These are phyloP conservation scores for Platanus orientalis DNA, from an alignment of 164 flowering plant genomes.

Conservation along the genomic window DNA sequence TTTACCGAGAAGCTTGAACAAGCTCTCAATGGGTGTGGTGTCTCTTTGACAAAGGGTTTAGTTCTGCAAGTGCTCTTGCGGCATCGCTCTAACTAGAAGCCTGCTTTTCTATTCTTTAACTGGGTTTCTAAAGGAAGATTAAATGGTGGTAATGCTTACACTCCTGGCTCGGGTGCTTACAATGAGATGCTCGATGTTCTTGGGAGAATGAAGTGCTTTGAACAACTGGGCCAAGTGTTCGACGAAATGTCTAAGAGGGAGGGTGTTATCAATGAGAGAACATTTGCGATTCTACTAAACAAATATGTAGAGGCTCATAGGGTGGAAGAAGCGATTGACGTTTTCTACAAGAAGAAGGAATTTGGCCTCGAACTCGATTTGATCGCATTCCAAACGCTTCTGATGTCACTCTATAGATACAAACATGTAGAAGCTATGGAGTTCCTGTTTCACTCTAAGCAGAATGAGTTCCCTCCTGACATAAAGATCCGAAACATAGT, in stretches of 20 bases:
- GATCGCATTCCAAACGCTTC: conserved; percentile 63
- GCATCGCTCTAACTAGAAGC: conserved; percentile 66
- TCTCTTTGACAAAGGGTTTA: conserved; percentile 45
- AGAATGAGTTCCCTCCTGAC: conserved; percentile 42
- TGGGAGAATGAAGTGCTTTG: conserved; percentile 59
- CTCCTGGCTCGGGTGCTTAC: conserved; percentile 35
- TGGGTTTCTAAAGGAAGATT: conserved; percentile 40
- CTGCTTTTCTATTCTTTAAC: conserved; percentile 58
- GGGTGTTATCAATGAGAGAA: conserved; percentile 43
- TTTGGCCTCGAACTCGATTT: conserved; percentile 52
- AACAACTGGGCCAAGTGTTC: conserved; percentile 52
- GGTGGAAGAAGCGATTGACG: conserved; percentile 56
- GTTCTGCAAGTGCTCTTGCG: conserved; percentile 60
- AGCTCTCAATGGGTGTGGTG: conserved; percentile 35
- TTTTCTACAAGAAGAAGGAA: conserved; percentile 50
- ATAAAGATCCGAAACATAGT: conserved; percentile 70
- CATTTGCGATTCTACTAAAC: conserved; percentile 48
- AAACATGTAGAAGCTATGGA: conserved; percentile 88
- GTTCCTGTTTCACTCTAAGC: conserved; percentile 44
- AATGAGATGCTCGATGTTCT: conserved; percentile 73
- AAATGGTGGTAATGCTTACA: conserved; percentile 18
- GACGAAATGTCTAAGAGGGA: conserved; percentile 66
- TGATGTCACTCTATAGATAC: conserved; percentile 71
- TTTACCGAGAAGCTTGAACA: conserved; percentile 31
- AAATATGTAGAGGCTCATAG: conserved; percentile 68